These are phyloP conservation scores for Syzygium syzygioides DNA, from an alignment of 441 rosid genomes.

Conservation along the genomic window DNA sequence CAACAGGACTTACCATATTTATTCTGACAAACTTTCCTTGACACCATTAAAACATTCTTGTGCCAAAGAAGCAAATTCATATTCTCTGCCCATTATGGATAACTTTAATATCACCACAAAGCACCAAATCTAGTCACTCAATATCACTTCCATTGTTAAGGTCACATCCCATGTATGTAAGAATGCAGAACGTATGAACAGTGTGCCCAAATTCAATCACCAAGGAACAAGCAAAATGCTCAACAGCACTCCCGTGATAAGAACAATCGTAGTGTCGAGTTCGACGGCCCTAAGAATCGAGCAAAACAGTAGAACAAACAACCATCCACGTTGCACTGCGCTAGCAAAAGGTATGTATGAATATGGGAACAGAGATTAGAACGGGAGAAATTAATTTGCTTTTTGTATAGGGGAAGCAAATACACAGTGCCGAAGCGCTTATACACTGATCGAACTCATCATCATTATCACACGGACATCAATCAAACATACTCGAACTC, in stretches of 20 bases:
- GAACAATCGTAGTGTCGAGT: background rate
- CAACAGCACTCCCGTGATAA: background rate
- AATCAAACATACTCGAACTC: slow-evolving; percentile 53
- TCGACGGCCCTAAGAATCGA: background rate
- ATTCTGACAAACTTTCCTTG: background rate
- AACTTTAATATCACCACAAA: background rate
- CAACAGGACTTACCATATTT: background rate
- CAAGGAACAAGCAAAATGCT: background rate
- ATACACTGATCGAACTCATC: background rate
- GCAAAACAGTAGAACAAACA: background rate
- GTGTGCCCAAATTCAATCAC: background rate
- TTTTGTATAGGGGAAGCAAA: background rate
- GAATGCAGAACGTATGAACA: background rate
- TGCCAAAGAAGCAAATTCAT: background rate
- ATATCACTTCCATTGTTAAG: background rate
- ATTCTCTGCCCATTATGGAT: background rate
- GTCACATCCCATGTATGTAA: background rate
- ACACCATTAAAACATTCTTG: background rate
- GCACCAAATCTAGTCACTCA: background rate
- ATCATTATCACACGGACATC: background rate
- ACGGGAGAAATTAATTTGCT: background rate
- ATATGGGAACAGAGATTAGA: background rate
- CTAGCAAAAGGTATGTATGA: background rate
- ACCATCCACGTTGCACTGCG: background rate
- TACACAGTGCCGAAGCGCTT: background rate